These are phyloP conservation scores for Parafenestella ontariensis DNA, from an alignment of 2,329 filamentous ascomycete genomes.

Conservation along the genomic window DNA sequence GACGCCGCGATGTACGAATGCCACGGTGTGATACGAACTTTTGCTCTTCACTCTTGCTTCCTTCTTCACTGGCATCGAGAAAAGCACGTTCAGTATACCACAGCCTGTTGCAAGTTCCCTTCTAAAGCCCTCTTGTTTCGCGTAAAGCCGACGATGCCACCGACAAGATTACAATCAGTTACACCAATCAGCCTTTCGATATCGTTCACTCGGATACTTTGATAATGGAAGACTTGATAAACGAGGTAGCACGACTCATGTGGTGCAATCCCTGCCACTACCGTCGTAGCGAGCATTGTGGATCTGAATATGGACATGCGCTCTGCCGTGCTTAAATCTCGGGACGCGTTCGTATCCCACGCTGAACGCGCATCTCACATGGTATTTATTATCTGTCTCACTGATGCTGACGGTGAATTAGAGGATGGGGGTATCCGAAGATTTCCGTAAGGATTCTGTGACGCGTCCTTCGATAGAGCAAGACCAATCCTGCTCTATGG, in stretches of 20 bases:
- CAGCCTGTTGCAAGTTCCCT: neutral
- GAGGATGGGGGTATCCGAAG: constrained; percentile 5
- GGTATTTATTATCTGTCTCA: neutral
- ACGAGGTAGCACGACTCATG: constrained; percentile 18
- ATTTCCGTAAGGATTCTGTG: neutral
- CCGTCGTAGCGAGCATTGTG: neutral
- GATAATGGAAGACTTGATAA: constrained; percentile 11
- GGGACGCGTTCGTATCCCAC: constrained; percentile 1
- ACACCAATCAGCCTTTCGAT: constrained; percentile 2
- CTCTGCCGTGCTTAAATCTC: constrained; percentile 4
- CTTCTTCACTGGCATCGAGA: neutral
- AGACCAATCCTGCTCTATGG: neutral
- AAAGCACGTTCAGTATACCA: neutral
- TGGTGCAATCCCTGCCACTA: constrained; percentile 14
- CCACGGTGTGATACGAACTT: constrained; percentile 4
- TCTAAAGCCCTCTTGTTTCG: neutral
- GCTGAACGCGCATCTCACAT: constrained; percentile 2
- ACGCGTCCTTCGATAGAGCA: neutral
- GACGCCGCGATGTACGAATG: constrained; percentile 11
- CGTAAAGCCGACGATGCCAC: neutral
- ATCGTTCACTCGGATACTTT: constrained; percentile 9
- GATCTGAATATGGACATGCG: neutral
- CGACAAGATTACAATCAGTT: too few relatives aligned
- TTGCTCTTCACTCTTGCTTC: neutral
- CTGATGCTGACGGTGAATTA: constrained; percentile 3